Conservation (phyloP, 805 yeast species). For the Pichia eremophila region DNA sequence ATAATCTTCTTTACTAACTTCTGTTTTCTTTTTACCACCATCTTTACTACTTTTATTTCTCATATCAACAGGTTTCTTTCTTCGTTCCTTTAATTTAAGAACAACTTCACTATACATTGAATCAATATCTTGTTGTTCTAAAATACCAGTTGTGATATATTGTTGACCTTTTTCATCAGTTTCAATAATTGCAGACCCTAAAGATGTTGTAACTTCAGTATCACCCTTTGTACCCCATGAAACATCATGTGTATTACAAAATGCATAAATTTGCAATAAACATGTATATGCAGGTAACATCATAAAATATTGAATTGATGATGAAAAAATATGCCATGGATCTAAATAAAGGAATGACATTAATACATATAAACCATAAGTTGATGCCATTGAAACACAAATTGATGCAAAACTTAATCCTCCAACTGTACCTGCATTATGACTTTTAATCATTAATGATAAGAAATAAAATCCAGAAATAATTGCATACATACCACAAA, state of each 20-base stretch:
- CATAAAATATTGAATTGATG: slow-evolving; percentile 79
- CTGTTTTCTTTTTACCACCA: slow-evolving; percentile 28
- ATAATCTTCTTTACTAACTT: slow-evolving; percentile 61
- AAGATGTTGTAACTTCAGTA: slow-evolving; percentile 54
- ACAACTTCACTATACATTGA: slow-evolving; percentile 71
- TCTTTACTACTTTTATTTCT: slow-evolving; percentile 31
- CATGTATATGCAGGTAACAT: slow-evolving; percentile 89
- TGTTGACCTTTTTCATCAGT: slow-evolving; percentile 77
- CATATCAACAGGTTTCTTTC: slow-evolving; percentile 48
- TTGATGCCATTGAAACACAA: slow-evolving; percentile 76
- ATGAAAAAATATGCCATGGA: slow-evolving; percentile 93
- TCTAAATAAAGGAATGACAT: slow-evolving; percentile 82
- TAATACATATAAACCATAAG: slow-evolving; percentile 80
- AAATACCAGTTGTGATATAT: slow-evolving; percentile 71
- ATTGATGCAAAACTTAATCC: slow-evolving; percentile 56
- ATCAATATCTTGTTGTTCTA: slow-evolving; percentile 69
- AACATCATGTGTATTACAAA: slow-evolving; percentile 96
- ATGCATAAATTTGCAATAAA: slow-evolving; percentile 89
- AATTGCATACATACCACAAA: slow-evolving; percentile 76
- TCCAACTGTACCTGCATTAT: slow-evolving; percentile 30
- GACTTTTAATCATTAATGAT: slow-evolving; percentile 38
- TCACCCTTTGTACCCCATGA: slow-evolving; percentile 99
- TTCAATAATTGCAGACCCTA: slow-evolving; percentile 74
- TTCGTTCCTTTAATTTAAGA: slow-evolving; percentile 60
- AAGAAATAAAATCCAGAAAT: slow-evolving; percentile 79